Base-by-base conservation (phyloP, 1,139 yeast genomes). In the Yamadazyma triangularis region DNA sequence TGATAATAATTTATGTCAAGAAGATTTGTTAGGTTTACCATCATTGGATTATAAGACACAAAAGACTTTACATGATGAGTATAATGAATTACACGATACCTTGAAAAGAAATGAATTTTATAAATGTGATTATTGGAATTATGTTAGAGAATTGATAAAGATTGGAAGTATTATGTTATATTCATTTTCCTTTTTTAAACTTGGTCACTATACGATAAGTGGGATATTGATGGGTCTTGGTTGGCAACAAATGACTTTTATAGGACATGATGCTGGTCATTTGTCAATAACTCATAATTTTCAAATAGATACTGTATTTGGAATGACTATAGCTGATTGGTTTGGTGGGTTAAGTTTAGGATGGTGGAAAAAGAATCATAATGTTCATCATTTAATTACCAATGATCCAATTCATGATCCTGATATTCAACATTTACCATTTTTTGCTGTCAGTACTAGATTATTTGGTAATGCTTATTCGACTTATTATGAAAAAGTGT, bases 351-450 rank as follows among this genome's bases (percentile, higher is more conserved):
- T 87, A 31, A 84, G 95, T 31, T 55, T 86, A 23, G 95, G 95
- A 2, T 87, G 96, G 96, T 87, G 96, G 96, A 88, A 87, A 48
- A 69, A 91, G 31, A 87, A 84, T 55, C 96, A 87, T 56, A 87
- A 87, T 52, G 94, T 87, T 14, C 96, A 88, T 53, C 96, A 87
- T 56, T 60, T 87, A 34, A 71, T 87, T 33, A 83, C 96, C 11
- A 87, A 87, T 54, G 95, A 87, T 49, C 96, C 96, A 0, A 81
- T 82, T 1, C 95, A 87, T 52, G 96, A 88, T 50, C 96, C 96
- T 0, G 96, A 87, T 58, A 88, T 87, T 50, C 96, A 88, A 56
- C 96, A 87, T 57, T 57, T 87, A 41, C 96, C 96, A 2, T 87
- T 87, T 48, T 87, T 87, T 53, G 94, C 95, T 1, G 93, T 88